Conservation (phyloP, 306 rosid species). For the Sicyos edulis region DNA sequence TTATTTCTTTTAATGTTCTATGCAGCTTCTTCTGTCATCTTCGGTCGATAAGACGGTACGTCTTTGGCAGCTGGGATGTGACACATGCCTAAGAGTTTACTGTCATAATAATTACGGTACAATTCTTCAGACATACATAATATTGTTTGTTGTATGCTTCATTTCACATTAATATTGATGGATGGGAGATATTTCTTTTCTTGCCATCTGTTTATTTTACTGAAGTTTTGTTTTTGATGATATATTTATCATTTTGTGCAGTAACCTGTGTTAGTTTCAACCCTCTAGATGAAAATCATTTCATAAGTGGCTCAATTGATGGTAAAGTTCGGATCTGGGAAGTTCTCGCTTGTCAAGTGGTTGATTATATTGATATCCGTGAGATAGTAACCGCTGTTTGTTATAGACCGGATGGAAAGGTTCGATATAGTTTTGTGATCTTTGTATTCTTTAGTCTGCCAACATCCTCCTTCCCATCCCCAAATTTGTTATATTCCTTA, state of each 20-base stretch:
- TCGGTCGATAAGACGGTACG: constrained; percentile 79
- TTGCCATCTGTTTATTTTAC: too few relatives aligned
- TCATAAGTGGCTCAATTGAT: constrained; percentile 89
- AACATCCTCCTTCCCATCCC: neutral
- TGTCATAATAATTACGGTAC: constrained; percentile 77
- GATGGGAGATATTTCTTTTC: neutral
- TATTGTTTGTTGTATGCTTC: constrained; percentile 15
- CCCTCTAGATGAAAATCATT: constrained; percentile 64
- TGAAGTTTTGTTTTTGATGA: too few relatives aligned
- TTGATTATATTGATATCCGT: constrained; percentile 67
- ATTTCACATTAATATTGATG: constrained; percentile 21
- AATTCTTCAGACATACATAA: constrained; percentile 1
- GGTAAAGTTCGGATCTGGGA: constrained; percentile 98
- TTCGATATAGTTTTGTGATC: constrained; percentile 22
- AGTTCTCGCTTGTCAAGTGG: constrained; percentile 58
- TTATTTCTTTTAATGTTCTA: constrained; percentile 5
- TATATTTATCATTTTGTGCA: constrained; percentile 40
- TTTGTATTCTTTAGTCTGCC: neutral
- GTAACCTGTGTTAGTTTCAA: constrained; percentile 75
- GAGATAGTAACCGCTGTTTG: constrained; percentile 86
- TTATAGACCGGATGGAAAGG: constrained; percentile 75
- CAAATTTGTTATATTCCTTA: neutral
- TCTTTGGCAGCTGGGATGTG: constrained; percentile 70
- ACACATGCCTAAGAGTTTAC: constrained; percentile 57
- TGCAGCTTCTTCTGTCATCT: constrained; percentile 79